Conservation (phyloP, 1,139 yeast genomes). For the Arxiozyma slooffiae region DNA sequence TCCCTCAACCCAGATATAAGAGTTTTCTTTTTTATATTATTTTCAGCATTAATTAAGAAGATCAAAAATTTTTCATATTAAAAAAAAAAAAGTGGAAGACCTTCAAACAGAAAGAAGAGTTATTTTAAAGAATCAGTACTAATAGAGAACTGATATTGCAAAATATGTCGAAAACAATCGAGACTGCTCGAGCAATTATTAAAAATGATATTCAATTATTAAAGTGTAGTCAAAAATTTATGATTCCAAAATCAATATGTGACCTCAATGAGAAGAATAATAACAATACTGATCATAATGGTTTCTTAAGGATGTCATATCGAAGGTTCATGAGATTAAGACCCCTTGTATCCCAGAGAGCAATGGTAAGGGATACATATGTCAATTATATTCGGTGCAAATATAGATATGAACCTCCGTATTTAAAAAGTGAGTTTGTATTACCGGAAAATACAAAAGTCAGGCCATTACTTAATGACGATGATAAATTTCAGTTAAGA, state of each 20-base stretch:
- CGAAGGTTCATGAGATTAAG: constrained; percentile 22
- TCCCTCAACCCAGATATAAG: too few species aligned
- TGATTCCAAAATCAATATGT: neutral
- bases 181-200: neutral
- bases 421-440: constrained; percentile 11
- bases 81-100: too few species aligned
- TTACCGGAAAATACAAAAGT: neutral
- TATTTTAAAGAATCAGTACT: neutral
- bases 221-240: neutral
- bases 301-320: constrained; percentile 8
- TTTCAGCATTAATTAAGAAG: too few species aligned
- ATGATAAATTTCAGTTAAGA: constrained; percentile 1
- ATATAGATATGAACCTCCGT: constrained; percentile 22
- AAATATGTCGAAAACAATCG: neutral
- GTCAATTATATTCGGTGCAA: constrained; percentile 23
- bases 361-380: constrained; percentile 21
- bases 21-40: neutral
- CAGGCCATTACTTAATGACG: neutral
- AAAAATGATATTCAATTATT: neutral
- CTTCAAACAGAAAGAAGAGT: neutral
- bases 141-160: neutral
- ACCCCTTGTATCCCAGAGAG: constrained; percentile 22
- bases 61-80: neutral
- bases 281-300: neutral
- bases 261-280: constrained; percentile 4